Base-by-base conservation (phyloP, 2,329 filamentous ascomycete genomes). In the Sporothrix mexicana region DNA sequence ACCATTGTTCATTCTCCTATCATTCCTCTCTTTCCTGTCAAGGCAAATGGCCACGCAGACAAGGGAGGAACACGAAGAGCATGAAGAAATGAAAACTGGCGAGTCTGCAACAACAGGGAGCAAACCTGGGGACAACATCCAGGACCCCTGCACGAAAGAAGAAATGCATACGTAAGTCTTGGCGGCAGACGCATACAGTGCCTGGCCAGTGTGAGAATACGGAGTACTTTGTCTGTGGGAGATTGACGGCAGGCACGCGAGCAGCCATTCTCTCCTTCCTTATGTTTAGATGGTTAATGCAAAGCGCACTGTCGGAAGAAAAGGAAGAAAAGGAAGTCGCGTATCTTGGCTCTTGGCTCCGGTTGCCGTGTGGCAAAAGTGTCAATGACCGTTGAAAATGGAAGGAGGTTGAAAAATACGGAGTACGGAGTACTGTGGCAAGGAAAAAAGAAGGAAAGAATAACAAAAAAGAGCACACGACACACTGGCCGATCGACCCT, bases 161-260 rank as follows among this genome's bases (percentile, higher is more conserved):
- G 59, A 36, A n/a, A 41, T 43, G 64, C 45, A 72, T 72, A 73
- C 72, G 72, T 73, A 73, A 59, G 72, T 69, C 64, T 69, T 72
- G 72, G 69, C 69, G 69, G 36, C 55, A 70, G 47, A 20, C 13
- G 20, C 41, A 49, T 23, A 72, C 71, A 51, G 71, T 72, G 20
- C 17, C 1, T 15, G 7, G 10, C 15, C 5, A 57, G 36, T 7
- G n/a, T 10, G 36, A 5, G 25, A 25, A 43, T 66, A 73, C 69
- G 64, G 73, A 61, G 69, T 69, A 73, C 69, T 49, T 51, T 25
- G 1, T n/a, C 12, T 17, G 13, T 17, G 30, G 9, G 3, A 8
- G 59, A n/a, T 20, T 13, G 61, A 7, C 41, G 41, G n/a, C 61
- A 66, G 41, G 61, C 61, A 47, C 41, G 61, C 61, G 61, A 66